Conservation (phyloP, 192 early-diverging fungal genomes). For the Cladochytrium replicatum region DNA sequence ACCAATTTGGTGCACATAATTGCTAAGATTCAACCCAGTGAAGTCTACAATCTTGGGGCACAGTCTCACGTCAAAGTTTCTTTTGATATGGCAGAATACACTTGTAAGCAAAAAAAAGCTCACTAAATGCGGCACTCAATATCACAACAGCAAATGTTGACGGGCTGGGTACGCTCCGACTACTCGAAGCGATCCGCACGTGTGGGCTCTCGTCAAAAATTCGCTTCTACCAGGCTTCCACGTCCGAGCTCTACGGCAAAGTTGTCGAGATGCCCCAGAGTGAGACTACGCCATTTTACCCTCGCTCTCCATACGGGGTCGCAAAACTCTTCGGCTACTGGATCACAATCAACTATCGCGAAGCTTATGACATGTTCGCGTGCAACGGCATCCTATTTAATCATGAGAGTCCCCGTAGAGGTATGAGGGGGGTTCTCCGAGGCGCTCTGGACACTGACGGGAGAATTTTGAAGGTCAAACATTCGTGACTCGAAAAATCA, state of each 20-base stretch:
- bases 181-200: slow-evolving; percentile 69
- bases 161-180: slow-evolving; percentile 65
- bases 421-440: slow-evolving; percentile 30
- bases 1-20: slow-evolving; percentile 67
- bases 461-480: slow-evolving; percentile 30
- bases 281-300: slow-evolving; percentile 77
- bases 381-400: slow-evolving; percentile 74
- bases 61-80: slow-evolving; percentile 66
- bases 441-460: background rate
- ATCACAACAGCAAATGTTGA: slow-evolving; percentile 66
- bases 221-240: slow-evolving; percentile 52
- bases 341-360: slow-evolving; percentile 73
- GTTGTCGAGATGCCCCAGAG: slow-evolving; percentile 65
- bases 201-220: slow-evolving; percentile 53
- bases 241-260: slow-evolving; percentile 69
- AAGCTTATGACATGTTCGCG: slow-evolving; percentile 67
- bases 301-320: slow-evolving; percentile 66
- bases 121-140: background rate
- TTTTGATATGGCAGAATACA: slow-evolving; percentile 70
- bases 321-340: slow-evolving; percentile 75
- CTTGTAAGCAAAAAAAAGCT: slow-evolving; percentile 24
- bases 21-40: slow-evolving; percentile 59
- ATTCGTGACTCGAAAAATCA: slow-evolving; percentile 71
- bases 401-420: slow-evolving; percentile 66
- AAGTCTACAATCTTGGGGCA: slow-evolving; percentile 69